A percentile compares a stretch with the other conserved stretches of the same genome.
Evolutionary conservation across 495 filamentous ascomycete genomes (phyloP).

Genomic region (Neurospora sp.): DNA sequence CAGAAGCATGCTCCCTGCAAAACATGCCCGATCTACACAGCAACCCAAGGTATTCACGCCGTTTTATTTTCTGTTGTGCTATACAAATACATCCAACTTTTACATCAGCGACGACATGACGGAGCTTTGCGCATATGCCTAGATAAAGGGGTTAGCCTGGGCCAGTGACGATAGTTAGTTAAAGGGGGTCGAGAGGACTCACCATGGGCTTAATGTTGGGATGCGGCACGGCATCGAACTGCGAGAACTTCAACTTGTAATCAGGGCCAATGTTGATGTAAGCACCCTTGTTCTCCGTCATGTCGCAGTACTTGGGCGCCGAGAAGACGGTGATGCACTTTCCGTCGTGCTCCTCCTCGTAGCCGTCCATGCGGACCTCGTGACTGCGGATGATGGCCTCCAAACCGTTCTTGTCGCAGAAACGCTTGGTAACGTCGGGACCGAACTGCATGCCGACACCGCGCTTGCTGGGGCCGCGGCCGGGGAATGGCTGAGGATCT

Average conservation of each 20-base stretch:
- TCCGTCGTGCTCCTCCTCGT: slow-evolving; percentile 95
- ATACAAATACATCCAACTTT: background rate
- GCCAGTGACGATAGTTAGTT: slow-evolving; percentile 20
- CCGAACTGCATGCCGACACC: slow-evolving; percentile 96
- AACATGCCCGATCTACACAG: background rate
- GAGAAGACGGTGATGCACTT: slow-evolving; percentile 99
- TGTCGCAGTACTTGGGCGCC: slow-evolving; percentile 94
- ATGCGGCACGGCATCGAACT: slow-evolving; percentile 95
- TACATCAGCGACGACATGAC: slow-evolving; percentile 53
- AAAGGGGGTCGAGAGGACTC: slow-evolving; percentile 16
- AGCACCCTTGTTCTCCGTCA: slow-evolving; percentile 94
- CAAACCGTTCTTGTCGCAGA: slow-evolving; percentile 92
- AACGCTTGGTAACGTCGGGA: slow-evolving; percentile 90
- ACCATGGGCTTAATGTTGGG: slow-evolving; percentile 93
- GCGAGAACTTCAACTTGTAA: slow-evolving; percentile 78
- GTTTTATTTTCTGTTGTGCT: background rate
- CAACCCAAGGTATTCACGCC: background rate
- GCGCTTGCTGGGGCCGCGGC: slow-evolving; percentile 89
- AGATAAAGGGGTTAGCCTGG: background rate
- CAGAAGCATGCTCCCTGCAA: background rate
- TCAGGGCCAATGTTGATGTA: slow-evolving; percentile 96
- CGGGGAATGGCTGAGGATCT: slow-evolving; percentile 77
- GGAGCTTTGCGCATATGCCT: slow-evolving; percentile 77
- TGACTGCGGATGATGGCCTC: slow-evolving; percentile 94
- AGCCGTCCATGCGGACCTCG: slow-evolving; percentile 95